A percentile compares a stretch with the other conserved stretches of the same genome.
These are phyloP conservation scores for Geranomyces michiganensis DNA, from an alignment of 192 early-diverging fungal species.

Conservation along the genomic window DNA sequence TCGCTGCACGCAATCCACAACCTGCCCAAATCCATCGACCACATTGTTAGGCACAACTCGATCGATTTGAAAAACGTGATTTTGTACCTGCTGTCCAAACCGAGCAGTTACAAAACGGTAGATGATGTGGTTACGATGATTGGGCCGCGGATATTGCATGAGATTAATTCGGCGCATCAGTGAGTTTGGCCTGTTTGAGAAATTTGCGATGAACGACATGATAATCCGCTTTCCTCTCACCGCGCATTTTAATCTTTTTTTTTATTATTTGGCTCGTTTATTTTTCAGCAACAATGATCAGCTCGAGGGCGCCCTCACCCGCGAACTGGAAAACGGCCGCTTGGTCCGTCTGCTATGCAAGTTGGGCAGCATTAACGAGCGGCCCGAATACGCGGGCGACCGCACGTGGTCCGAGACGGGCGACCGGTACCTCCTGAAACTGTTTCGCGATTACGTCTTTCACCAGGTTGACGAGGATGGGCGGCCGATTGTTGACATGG, in stretches of 20 bases:
- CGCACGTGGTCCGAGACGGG: conserved; percentile 97
- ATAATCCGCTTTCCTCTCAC: too few species aligned
- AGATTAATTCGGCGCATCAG: conserved; percentile 75
- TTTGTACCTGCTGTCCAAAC: conserved; percentile 76
- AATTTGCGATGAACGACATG: too few species aligned
- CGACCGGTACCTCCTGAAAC: conserved; percentile 94
- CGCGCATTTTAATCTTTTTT: too few species aligned
- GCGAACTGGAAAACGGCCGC: conserved; percentile 92
- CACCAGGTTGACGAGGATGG: conserved; percentile 88
- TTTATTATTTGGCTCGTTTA: not conserved
- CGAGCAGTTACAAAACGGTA: conserved; percentile 69
- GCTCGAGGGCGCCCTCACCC: conserved; percentile 74
- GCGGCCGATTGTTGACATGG: conserved; percentile 83
- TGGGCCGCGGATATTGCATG: conserved; percentile 72
- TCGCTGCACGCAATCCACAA: conserved; percentile 69
- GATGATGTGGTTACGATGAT: conserved; percentile 82
- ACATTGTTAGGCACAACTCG: conserved; percentile 74
- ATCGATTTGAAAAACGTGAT: conserved; percentile 83
- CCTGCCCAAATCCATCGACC: conserved; percentile 75
- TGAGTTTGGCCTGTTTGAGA: conserved; percentile 39
- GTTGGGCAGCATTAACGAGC: conserved; percentile 90
- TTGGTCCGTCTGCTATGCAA: conserved; percentile 86
- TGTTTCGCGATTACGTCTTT: conserved; percentile 98
- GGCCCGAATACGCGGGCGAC: conserved; percentile 80
- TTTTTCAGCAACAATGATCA: conserved; percentile 73